Evolutionary conservation across 2,329 filamentous ascomycete species (phyloP), one percentile per base, ranked within the genome.

Genomic region (Blumeriella jaapii): DNA sequence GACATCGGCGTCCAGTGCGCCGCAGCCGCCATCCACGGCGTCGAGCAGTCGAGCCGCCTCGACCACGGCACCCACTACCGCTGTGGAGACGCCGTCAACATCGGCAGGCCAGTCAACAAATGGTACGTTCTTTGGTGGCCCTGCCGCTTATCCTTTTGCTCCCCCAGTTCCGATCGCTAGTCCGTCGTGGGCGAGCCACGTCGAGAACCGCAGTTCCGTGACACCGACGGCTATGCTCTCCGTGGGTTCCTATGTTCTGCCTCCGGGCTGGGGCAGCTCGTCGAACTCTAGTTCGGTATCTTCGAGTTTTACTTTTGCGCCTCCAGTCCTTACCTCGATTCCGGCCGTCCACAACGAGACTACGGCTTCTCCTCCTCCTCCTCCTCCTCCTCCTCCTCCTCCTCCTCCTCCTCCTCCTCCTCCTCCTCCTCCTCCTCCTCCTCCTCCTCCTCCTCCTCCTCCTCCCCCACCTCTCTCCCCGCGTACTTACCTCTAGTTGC

Each of bases 111-210:
- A 34, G 16, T 26, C 43, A 24, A 26, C 41, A 24, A 36, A 39
- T 41, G 46, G 46, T 48, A 47, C 30, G 46, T 48, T 40, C 19
- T 30, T 27, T 24, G 39, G 39, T 38, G 36, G 32, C 19, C 34
- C 29, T 16, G 38, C 36, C 22, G 38, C 36, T 31, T 40, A 38
- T 47, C 38, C 40, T 19, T 46, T 41, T 40, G 29, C 42, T 36
- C 36, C 38, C 29, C 39, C 25, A 26, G 19, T 31, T 26, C 24
- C 22, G 27, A 17, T 31, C 29, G 23, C 34, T 30, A 30, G 31
- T 14, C 14, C 27, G 29, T 39, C 28, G 32, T 19, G 18, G n/a
- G 36, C 20, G 16, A 34, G 28, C 31, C 29, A 36, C 16, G 31
- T 43, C 13, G 23, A 34, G 34, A 41, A 36, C 28, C 31, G 31